A percentile compares a stretch with the other conserved stretches of the same genome.
Evolutionary conservation across 495 filamentous ascomycete genomes (phyloP).

Genomic region (Usnea hakonensis): DNA sequence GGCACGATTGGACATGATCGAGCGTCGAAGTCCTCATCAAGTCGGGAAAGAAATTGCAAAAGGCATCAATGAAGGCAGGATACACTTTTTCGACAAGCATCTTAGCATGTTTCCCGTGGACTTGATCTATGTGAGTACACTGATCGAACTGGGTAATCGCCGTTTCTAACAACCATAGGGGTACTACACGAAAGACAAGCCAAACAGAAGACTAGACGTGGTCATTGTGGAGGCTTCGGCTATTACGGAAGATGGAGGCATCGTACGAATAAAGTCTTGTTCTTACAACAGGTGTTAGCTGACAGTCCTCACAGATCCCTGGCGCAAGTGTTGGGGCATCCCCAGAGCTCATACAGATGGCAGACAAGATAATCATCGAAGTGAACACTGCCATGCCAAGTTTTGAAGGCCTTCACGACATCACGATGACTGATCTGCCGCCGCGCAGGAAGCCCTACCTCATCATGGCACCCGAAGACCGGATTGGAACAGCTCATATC

Average conservation of each 20-base stretch:
- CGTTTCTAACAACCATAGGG: slow-evolving; percentile 39
- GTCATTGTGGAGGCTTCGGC: slow-evolving; percentile 81
- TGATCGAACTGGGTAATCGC: background rate
- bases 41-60: slow-evolving; percentile 87
- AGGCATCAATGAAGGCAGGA: slow-evolving; percentile 82
- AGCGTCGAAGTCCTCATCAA: slow-evolving; percentile 76
- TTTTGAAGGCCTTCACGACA: slow-evolving; percentile 86
- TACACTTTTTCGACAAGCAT: slow-evolving; percentile 91
- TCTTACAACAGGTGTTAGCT: background rate
- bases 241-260: slow-evolving; percentile 87
- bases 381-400: slow-evolving; percentile 82
- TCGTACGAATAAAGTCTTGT: slow-evolving; percentile 27
- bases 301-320: slow-evolving; percentile 43
- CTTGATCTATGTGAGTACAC: slow-evolving; percentile 61
- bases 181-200: slow-evolving; percentile 72
- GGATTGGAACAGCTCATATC: slow-evolving; percentile 76
- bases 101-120: slow-evolving; percentile 88
- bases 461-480: slow-evolving; percentile 68
- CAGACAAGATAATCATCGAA: slow-evolving; percentile 89
- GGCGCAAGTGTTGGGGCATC: slow-evolving; percentile 81
- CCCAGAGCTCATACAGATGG: slow-evolving; percentile 81
- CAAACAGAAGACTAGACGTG: slow-evolving; percentile 67
- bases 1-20: slow-evolving; percentile 82
- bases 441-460: slow-evolving; percentile 78
- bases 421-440: slow-evolving; percentile 77